These are phyloP conservation scores for Nevesoporus exiguus DNA, from an alignment of 768 basidiomycete species.

Conservation along the genomic window DNA sequence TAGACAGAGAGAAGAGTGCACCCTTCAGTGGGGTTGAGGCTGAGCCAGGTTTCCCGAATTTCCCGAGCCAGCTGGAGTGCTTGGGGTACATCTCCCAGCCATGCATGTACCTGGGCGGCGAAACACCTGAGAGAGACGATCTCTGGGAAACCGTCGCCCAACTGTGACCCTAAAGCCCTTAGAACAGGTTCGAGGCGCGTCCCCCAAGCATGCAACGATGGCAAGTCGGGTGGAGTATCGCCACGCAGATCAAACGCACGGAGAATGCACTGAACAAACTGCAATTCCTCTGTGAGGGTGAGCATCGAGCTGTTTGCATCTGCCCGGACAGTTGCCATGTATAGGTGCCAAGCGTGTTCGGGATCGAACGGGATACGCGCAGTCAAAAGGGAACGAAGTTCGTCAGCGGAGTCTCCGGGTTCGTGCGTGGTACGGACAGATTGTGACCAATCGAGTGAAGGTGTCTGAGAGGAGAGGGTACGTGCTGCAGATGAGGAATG, in stretches of 20 bases:
- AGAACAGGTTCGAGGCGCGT: conserved; percentile 36
- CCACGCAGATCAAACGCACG: conserved; percentile 11
- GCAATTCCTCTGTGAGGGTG: conserved; percentile 24
- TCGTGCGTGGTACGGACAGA: conserved; percentile 1
- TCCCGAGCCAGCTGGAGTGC: conserved; percentile 31
- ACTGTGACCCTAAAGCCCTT: conserved; percentile 23
- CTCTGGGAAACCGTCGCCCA: conserved; percentile 18
- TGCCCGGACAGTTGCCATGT: conserved; percentile 17
- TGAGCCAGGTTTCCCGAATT: conserved; percentile 20
- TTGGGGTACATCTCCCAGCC: conserved; percentile 36
- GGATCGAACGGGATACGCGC: conserved; percentile 28
- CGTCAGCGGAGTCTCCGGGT: conserved; percentile 4
- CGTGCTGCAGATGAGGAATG: conserved; percentile 24
- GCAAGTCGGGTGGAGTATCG: conserved; percentile 15
- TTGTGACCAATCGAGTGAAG: conserved; percentile 6
- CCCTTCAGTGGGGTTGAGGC: conserved; percentile 20
- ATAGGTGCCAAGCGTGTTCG: conserved; percentile 41
- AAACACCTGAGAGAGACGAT: conserved; percentile 28
- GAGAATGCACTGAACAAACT: conserved; percentile 27
- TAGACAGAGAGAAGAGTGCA: conserved; percentile 31
- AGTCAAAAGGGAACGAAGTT: conserved; percentile 21
- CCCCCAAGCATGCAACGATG: conserved; percentile 35
- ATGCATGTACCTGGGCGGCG: conserved; percentile 32
- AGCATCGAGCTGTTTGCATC: conserved; percentile 11
- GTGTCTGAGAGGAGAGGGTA: conserved; percentile 12